Evolutionary conservation across 2,329 filamentous ascomycete genomes (phyloP).

Genomic region (Pyrenophora tritici-repentis): DNA sequence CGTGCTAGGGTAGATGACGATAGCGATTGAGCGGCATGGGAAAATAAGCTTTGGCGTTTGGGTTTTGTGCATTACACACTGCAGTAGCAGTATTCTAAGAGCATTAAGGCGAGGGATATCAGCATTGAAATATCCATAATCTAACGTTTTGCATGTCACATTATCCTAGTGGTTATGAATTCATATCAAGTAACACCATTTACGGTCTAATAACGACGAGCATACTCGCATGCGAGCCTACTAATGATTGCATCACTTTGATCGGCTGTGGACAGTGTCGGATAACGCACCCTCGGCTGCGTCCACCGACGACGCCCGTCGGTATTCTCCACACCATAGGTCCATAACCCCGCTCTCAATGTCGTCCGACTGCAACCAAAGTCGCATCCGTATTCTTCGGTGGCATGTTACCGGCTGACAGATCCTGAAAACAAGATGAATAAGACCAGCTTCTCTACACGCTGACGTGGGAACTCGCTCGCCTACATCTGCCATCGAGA

Average conservation of each 20-base stretch:
- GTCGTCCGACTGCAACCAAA: neutral
- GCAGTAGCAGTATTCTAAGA: slow-evolving; percentile 1
- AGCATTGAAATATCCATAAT: neutral
- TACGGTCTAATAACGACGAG: no score
- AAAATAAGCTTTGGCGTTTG: slow-evolving; percentile 8
- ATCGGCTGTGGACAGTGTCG: slow-evolving; percentile 10
- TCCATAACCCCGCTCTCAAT: slow-evolving; percentile 21
- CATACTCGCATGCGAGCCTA: no score
- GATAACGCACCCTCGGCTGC: slow-evolving; percentile 21
- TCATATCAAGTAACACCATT: neutral
- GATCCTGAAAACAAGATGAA: neutral
- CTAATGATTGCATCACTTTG: neutral
- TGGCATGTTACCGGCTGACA: slow-evolving; percentile 6
- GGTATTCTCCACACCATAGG: slow-evolving; percentile 2
- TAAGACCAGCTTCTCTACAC: no score
- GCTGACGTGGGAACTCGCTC: no score
- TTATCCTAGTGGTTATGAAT: neutral
- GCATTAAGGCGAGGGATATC: neutral
- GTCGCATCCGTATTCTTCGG: neutral
- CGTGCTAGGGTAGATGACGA: slow-evolving; percentile 79
- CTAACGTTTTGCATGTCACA: neutral
- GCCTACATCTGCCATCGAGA: no score
- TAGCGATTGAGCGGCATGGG: slow-evolving; percentile 33
- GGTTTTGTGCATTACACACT: slow-evolving; percentile 4
- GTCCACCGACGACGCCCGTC: slow-evolving; percentile 25